Evolutionary conservation across 2,329 filamentous ascomycete species (phyloP).

Genomic region (Talaromyces marneffei): DNA sequence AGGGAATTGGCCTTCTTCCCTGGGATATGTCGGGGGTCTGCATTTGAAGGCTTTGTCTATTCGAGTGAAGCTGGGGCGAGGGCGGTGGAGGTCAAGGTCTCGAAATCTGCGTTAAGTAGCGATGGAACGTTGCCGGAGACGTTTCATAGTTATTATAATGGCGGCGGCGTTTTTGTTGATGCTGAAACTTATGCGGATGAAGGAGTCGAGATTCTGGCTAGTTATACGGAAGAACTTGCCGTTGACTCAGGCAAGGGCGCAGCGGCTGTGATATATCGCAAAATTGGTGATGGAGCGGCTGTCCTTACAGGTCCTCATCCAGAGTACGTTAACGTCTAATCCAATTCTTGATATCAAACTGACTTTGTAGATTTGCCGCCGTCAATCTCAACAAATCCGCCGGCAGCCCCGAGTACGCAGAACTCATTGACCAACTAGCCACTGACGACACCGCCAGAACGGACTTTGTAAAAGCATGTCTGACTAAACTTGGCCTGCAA

Average conservation of each 20-base stretch:
- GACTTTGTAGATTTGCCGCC: constrained; percentile 64
- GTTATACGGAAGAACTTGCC: constrained; percentile 66
- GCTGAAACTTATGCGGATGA: constrained; percentile 55
- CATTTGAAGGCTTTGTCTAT: constrained; percentile 87
- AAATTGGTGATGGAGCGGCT: constrained; percentile 71
- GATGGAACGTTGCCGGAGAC: constrained; percentile 51
- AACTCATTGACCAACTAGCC: constrained; percentile 61
- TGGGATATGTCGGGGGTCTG: constrained; percentile 75
- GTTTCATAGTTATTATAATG: constrained; percentile 84
- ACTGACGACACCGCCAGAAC: constrained; percentile 65
- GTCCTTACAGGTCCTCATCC: constrained; percentile 86
- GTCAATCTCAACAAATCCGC: constrained; percentile 67
- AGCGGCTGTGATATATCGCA: constrained; percentile 78
- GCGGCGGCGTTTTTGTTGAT: constrained; percentile 87
- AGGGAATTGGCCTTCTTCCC: constrained; percentile 87
- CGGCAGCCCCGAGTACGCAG: constrained; percentile 61
- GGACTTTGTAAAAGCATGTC: constrained; percentile 70
- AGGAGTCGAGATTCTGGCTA: constrained; percentile 75
- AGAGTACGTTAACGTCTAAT: constrained; percentile 59
- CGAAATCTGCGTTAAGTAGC: constrained; percentile 54
- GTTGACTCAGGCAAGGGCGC: constrained; percentile 68
- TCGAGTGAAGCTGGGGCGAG: constrained; percentile 77
- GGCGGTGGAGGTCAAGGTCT: constrained; percentile 62
- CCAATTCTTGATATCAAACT: constrained; percentile 13
- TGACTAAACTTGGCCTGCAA: constrained; percentile 74